A percentile compares a stretch with the other conserved stretches of the same genome.
Evolutionary conservation across 2,329 filamentous ascomycete species (phyloP).

Genomic region (Hypoxylon sp.): DNA sequence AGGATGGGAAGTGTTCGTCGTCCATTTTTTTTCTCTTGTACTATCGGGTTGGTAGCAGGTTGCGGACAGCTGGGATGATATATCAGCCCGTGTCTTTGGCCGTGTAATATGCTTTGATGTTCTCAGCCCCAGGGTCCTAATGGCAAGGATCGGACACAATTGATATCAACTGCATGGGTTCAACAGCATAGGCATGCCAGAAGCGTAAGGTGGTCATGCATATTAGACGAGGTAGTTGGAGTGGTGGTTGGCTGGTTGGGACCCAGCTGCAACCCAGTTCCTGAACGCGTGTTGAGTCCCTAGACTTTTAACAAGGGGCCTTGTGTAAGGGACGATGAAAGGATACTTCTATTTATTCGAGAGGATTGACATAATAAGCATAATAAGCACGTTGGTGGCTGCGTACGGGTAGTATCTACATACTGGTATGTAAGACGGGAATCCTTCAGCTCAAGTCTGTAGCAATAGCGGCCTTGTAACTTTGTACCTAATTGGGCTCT

Average conservation of each 20-base stretch:
- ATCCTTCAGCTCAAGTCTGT: conserved; percentile 30
- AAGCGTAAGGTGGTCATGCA: conserved; percentile 44
- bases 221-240: conserved; percentile 8
- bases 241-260: conserved; percentile 23
- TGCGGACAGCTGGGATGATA: conserved; percentile 33
- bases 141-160: conserved; percentile 26
- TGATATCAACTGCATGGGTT: conserved; percentile 39
- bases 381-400: conserved; percentile 27
- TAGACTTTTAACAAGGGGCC: conserved; percentile 7
- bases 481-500: not conserved
- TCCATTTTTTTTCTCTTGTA: conserved; percentile 13
- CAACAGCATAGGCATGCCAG: conserved; percentile 33
- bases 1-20: conserved; percentile 11
- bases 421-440: conserved; percentile 20
- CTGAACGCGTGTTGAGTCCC: conserved; percentile 27
- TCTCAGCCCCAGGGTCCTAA: conserved; percentile 22
- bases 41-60: conserved; percentile 15
- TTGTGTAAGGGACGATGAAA: conserved; percentile 15
- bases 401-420: conserved; percentile 30
- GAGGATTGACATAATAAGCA: conserved; percentile 35
- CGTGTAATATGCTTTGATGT: conserved; percentile 3
- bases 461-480: not conserved
- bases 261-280: conserved; percentile 38
- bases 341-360: conserved; percentile 28
- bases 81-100: conserved; percentile 13